phyloP scores from a whole-genome alignment of 164 flowering plant genomes.

The Piper betle region DNA sequence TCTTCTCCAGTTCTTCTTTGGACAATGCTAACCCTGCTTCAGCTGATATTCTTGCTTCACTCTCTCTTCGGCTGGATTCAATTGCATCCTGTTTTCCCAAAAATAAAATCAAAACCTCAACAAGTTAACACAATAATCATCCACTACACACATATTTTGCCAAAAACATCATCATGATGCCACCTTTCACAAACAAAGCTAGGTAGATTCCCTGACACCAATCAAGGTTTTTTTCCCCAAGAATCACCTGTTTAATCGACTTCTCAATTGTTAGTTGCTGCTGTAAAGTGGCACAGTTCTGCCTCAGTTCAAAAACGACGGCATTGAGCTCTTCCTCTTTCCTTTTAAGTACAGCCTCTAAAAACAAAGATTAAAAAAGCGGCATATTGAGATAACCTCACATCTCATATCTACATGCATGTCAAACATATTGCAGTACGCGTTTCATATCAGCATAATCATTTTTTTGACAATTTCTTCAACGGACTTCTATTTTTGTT shows the following conservation, averaged over 20 bases:
- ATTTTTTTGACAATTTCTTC: no score
- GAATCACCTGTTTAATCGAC: constrained; percentile 48
- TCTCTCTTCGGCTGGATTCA: constrained; percentile 31
- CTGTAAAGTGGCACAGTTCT: constrained; percentile 24
- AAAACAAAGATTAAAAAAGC: background rate
- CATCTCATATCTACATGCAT: no score
- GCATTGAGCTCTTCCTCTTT: constrained; percentile 56
- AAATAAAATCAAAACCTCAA: background rate
- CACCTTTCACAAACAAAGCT: background rate
- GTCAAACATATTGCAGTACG: no score
- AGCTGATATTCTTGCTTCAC: constrained; percentile 36
- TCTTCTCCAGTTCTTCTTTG: constrained; percentile 38
- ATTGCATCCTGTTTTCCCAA: constrained; percentile 31
- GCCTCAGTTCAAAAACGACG: constrained; percentile 34
- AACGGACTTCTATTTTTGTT: no score
- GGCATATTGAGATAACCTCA: no score
- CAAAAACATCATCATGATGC: no score
- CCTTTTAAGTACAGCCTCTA: constrained; percentile 36
- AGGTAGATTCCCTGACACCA: background rate
- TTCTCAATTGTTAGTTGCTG: constrained; percentile 46
- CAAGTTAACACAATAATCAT: background rate
- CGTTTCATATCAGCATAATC: no score
- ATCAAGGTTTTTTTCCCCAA: no score
- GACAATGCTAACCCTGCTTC: constrained; percentile 34
- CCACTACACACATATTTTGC: background rate